Conservation (phyloP, 1,139 yeast genomes). For the Hansenula sp. region DNA sequence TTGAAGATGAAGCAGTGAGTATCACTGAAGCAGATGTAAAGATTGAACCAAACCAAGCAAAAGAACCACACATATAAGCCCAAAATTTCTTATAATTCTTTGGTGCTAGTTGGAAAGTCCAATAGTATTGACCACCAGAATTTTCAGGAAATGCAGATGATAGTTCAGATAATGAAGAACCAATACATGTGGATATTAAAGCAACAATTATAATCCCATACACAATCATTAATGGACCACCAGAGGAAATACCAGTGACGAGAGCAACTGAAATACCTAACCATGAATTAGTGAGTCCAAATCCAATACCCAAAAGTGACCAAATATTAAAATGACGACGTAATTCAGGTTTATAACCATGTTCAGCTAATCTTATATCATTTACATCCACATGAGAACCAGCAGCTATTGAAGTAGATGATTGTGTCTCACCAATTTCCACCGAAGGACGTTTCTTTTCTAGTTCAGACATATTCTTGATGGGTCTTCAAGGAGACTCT, state of each 20-base stretch:
- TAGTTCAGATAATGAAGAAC: constrained; percentile 48
- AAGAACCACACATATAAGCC: constrained; percentile 53
- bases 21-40: constrained; percentile 60
- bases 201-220: constrained; percentile 67
- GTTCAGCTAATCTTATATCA: constrained; percentile 4
- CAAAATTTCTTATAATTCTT: constrained; percentile 43
- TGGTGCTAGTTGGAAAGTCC: constrained; percentile 57
- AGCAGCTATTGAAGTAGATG: too few relatives aligned
- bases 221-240: constrained; percentile 64
- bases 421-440: too few relatives aligned
- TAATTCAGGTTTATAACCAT: constrained; percentile 27
- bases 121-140: constrained; percentile 65
- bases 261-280: constrained; percentile 63
- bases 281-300: constrained; percentile 69
- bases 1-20: constrained; percentile 43
- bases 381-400: too few relatives aligned
- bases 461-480: too few relatives aligned
- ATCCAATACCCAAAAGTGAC: constrained; percentile 59
- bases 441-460: too few relatives aligned
- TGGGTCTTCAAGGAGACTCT: too few relatives aligned
- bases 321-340: constrained; percentile 33
- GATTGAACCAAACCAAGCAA: constrained; percentile 57
- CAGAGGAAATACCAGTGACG: constrained; percentile 58
- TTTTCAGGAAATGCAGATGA: constrained; percentile 53
- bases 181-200: constrained; percentile 43